Conservation (phyloP, 202 grass and related monocot genomes). For the Brachypodium distachyon region DNA sequence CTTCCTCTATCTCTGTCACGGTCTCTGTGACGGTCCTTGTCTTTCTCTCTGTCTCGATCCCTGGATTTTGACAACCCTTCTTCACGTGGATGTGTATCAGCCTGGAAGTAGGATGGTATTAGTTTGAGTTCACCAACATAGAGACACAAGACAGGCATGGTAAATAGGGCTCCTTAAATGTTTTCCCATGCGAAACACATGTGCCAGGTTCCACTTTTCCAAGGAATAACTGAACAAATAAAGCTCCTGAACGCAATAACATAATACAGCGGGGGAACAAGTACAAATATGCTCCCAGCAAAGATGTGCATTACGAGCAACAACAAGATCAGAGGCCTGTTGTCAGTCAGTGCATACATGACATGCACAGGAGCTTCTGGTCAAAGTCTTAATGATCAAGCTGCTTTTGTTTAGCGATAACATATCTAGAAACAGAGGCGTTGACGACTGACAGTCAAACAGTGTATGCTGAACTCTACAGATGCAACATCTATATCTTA, state of each 20-base stretch:
- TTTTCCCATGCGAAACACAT: too few species aligned
- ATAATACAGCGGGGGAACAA: neutral
- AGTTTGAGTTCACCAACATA: neutral
- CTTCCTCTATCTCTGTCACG: constrained; percentile 43
- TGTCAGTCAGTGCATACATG: neutral
- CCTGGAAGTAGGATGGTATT: constrained; percentile 24
- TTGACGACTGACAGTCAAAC: neutral
- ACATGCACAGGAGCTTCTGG: neutral
- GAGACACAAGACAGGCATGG: neutral
- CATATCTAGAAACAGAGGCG: neutral
- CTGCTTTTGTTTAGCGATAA: neutral
- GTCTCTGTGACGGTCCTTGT: constrained; percentile 59
- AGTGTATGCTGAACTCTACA: neutral
- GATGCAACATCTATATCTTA: neutral
- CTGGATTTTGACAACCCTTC: constrained; percentile 61
- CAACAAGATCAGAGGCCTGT: neutral
- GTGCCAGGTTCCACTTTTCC: too few species aligned
- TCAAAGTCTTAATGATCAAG: neutral
- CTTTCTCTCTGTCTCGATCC: constrained; percentile 55
- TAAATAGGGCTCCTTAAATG: neutral
- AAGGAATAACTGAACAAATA: too few species aligned
- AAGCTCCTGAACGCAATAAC: neutral
- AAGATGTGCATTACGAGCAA: neutral
- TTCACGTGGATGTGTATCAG: constrained; percentile 35
- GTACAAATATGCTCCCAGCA: neutral